phyloP scores from a whole-genome alignment of 768 basidiomycete genomes.

The Royoungia palumana region DNA sequence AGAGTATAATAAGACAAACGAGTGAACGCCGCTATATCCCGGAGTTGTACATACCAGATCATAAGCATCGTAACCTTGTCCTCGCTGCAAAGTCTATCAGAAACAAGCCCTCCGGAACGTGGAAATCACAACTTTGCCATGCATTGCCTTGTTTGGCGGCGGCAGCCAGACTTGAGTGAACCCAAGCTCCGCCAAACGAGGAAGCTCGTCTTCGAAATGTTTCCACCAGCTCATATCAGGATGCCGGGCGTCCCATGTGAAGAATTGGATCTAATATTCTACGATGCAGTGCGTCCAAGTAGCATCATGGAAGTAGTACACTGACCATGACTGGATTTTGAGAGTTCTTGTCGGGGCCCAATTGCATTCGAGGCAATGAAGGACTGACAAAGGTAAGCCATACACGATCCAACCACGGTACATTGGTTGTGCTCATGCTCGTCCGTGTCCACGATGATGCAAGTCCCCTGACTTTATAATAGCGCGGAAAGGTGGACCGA shows the following conservation, averaged over 20 bases:
- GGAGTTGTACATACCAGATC: conserved; percentile 56
- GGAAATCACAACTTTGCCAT: conserved; percentile 38
- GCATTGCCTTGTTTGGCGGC: conserved; percentile 76
- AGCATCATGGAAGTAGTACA: neutral
- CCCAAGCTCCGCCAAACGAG: conserved; percentile 60
- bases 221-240: conserved; percentile 74
- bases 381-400: conserved; percentile 28
- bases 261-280: conserved; percentile 65
- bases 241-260: conserved; percentile 71
- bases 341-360: conserved; percentile 46
- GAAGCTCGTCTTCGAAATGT: conserved; percentile 64
- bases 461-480: no score
- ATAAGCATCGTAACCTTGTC: conserved; percentile 83
- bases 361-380: conserved; percentile 57
- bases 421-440: conserved; percentile 9
- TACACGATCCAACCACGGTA: conserved; percentile 25
- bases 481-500: neutral
- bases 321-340: conserved; percentile 70
- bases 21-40: neutral
- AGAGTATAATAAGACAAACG: neutral
- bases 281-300: neutral
- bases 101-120: neutral
- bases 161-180: conserved; percentile 84
- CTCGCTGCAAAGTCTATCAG: conserved; percentile 41
- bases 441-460: neutral